Conservation (phyloP, 345 rosid genomes). For the Durio zibethinus region DNA sequence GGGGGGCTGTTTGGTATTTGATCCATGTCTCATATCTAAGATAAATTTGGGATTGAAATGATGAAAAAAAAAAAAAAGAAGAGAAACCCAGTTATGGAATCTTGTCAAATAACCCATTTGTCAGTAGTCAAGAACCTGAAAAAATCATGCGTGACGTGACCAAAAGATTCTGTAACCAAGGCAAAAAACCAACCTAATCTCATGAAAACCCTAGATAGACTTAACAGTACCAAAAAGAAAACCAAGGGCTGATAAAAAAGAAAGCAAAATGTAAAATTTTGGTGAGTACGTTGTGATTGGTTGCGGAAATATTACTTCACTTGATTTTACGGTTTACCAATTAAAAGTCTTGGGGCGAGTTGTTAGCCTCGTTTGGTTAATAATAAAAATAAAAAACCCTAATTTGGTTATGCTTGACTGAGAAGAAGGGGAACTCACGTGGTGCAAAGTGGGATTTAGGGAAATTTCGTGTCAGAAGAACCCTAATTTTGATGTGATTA, state of each 20-base stretch:
- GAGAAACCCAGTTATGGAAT: constrained; percentile 24
- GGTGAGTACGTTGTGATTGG: constrained; percentile 24
- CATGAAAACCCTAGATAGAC: constrained; percentile 39
- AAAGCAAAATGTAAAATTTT: constrained; percentile 1
- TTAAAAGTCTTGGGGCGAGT: not conserved
- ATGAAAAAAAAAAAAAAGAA: not conserved
- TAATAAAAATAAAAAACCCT: constrained; percentile 21
- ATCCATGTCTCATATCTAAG: not conserved
- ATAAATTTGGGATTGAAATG: constrained; percentile 24
- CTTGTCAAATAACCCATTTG: constrained; percentile 49
- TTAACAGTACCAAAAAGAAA: not conserved
- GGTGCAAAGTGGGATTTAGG: constrained; percentile 23
- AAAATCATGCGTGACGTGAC: constrained; percentile 65
- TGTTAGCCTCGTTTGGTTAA: constrained; percentile 27
- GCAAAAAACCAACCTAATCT: constrained; percentile 38
- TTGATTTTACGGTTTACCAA: constrained; percentile 24
- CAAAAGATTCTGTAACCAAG: constrained; percentile 59
- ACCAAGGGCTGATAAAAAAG: not conserved
- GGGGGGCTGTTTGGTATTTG: not conserved
- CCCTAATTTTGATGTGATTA: constrained; percentile 31
- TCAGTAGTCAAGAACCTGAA: constrained; percentile 59
- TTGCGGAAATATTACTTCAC: constrained; percentile 23
- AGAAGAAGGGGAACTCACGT: constrained; percentile 17
- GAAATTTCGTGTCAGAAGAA: constrained; percentile 33
- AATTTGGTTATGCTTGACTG: constrained; percentile 24